phyloP scores from a whole-genome alignment of 2,329 filamentous ascomycete genomes.

The Sclerotiophoma versabilis region DNA sequence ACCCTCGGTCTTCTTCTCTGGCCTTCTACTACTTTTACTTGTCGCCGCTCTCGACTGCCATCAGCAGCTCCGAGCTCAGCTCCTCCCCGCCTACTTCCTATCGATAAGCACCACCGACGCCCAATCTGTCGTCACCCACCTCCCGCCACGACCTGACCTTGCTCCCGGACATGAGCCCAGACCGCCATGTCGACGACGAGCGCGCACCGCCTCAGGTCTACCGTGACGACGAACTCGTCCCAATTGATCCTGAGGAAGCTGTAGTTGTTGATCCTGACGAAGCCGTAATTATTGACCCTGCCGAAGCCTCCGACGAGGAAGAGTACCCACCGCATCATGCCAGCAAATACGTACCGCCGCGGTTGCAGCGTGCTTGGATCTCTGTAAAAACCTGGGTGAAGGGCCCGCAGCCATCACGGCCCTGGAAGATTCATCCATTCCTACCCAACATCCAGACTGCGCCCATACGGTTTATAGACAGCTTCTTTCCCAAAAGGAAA shows the following conservation, averaged over 20 bases:
- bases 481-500: conserved; percentile 64
- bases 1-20: neutral
- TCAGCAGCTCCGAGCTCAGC: neutral
- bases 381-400: conserved; percentile 55
- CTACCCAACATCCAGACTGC: conserved; percentile 72
- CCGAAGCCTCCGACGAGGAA: conserved; percentile 44
- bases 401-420: conserved; percentile 57
- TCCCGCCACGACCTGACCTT: conserved; percentile 45
- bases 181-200: conserved; percentile 32
- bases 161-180: conserved; percentile 34
- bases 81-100: conserved; percentile 16
- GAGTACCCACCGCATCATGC: conserved; percentile 24
- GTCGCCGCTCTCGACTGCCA: too few species aligned
- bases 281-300: conserved; percentile 33
- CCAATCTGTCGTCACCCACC: conserved; percentile 32
- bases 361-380: conserved; percentile 55
- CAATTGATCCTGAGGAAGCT: conserved; percentile 34
- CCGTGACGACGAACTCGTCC: conserved; percentile 40
- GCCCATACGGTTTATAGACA: conserved; percentile 69
- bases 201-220: conserved; percentile 41
- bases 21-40: too few species aligned
- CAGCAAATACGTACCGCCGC: conserved; percentile 58
- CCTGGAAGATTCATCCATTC: conserved; percentile 59
- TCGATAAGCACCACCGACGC: conserved; percentile 32
- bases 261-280: conserved; percentile 35